Evolutionary conservation across 139 green algal genomes (phyloP), one percentile per base, ranked within the genome.

Genomic region (Picochlorum sp.): DNA sequence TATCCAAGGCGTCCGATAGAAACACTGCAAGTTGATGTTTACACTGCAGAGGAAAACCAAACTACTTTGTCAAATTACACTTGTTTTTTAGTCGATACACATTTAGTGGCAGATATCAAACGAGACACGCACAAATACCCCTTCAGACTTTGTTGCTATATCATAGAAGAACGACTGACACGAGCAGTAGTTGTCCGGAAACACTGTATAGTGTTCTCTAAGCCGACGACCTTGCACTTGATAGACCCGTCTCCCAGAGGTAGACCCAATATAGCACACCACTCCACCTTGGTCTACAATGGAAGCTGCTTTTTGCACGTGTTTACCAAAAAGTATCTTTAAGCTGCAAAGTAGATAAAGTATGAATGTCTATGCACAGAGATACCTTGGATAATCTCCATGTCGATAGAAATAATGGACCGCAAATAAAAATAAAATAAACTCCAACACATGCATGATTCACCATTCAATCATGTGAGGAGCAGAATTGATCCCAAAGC

Each of bases 11-110:
- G 3, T 63, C 28, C 0, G 80, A 81, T 31, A 93, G 32, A 14
- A 77, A 66, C 0, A 76, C 86, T 2, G 85, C 86, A 40, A 95
- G 73, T 62, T 90, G 81, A 69, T 95, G 86, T 74, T 95, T 95
- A 83, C 86, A 95, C 77, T 90, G 75, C 68, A 63, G 8, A n/a
- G 26, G 18, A 7, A 31, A 13, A 26, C 26, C 8, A 58, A 44
- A 59, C n/a, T 45, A 45, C 20, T 12, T 13, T 28, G 18, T 9
- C n/a, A 12, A 59, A 12, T 24, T 50, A 59, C 7, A 1, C 20
- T 41, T 41, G 9, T 41, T n/a, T 41, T n/a, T 12, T 41, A n/a
- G 9, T 41, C 9, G 35, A 41, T 12, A 41, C 35, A 12, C 12
- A n/a, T 41, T n/a, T 41, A 41, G 9, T n/a, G 9, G 35, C 35